These are phyloP conservation scores for Saccharomycopsis sp. DNA, from an alignment of 805 yeast species.

Conservation along the genomic window DNA sequence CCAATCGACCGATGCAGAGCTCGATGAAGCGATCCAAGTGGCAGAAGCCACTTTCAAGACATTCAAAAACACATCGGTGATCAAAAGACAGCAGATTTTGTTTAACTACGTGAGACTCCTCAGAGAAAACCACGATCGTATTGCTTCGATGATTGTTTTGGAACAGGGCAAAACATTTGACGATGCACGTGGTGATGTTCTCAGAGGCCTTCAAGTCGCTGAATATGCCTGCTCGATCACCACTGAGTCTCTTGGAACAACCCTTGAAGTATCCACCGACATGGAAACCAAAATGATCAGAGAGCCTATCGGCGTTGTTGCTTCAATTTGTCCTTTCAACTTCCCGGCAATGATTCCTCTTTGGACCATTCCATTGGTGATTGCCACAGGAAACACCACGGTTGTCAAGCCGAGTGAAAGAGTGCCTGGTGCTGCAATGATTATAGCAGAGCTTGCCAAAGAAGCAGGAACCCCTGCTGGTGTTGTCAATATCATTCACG, in stretches of 20 bases:
- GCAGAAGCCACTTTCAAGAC: slow-evolving; percentile 55
- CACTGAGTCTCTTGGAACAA: slow-evolving; percentile 54
- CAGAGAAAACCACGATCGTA: slow-evolving; percentile 58
- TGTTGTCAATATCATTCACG: slow-evolving; percentile 66
- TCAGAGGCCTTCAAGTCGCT: slow-evolving; percentile 72
- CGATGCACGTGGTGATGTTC: slow-evolving; percentile 69
- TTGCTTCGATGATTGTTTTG: slow-evolving; percentile 57
- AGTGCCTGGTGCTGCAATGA: slow-evolving; percentile 76
- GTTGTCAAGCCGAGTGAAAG: slow-evolving; percentile 66
- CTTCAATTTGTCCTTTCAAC: slow-evolving; percentile 74
- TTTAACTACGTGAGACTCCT: slow-evolving; percentile 62
- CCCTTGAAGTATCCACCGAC: slow-evolving; percentile 61
- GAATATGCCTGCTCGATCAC: slow-evolving; percentile 59
- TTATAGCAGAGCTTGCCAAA: slow-evolving; percentile 62
- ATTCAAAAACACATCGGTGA: slow-evolving; percentile 44
- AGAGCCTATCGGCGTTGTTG: slow-evolving; percentile 70
- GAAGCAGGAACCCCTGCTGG: slow-evolving; percentile 76
- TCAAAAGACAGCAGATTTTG: slow-evolving; percentile 53
- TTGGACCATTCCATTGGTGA: slow-evolving; percentile 48
- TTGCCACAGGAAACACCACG: slow-evolving; percentile 67
- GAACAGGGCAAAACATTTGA: slow-evolving; percentile 75
- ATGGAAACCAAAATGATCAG: slow-evolving; percentile 73
- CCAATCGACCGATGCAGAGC: slow-evolving; percentile 60
- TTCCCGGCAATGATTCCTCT: slow-evolving; percentile 78
- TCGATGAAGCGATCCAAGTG: slow-evolving; percentile 56